Conservation (phyloP, 352 stramenopile species). For the Elongisporangium prolatum region DNA sequence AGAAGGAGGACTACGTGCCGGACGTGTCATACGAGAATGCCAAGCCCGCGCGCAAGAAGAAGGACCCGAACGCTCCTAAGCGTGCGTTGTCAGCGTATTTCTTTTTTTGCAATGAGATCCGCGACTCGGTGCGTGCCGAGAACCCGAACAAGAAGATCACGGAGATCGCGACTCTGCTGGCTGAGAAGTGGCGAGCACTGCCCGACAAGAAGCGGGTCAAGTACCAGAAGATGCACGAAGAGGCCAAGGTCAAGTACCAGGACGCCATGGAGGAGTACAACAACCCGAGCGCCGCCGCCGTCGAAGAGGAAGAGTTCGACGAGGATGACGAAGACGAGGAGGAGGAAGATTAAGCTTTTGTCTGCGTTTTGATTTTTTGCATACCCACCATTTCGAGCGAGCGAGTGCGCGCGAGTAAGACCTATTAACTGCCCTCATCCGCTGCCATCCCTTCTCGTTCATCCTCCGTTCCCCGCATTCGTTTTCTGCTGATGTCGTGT, state of each 20-base stretch:
- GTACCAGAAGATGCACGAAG: constrained; percentile 86
- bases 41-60: constrained; percentile 78
- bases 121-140: constrained; percentile 84
- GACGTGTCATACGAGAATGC: constrained; percentile 74
- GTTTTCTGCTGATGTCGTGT: no score
- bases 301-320: constrained; percentile 36
- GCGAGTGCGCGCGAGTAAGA: no score
- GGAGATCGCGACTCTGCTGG: constrained; percentile 84
- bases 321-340: constrained; percentile 73
- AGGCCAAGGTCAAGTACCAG: constrained; percentile 87
- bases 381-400: no score
- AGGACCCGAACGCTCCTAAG: constrained; percentile 93
- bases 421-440: no score
- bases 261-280: constrained; percentile 91
- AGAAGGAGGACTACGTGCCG: constrained; percentile 88
- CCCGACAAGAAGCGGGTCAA: constrained; percentile 90
- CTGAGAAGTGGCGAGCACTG: constrained; percentile 84
- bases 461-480: no score
- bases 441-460: no score
- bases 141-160: constrained; percentile 95
- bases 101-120: constrained; percentile 94
- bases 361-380: no score
- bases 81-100: constrained; percentile 93
- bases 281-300: constrained; percentile 26
- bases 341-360: constrained; percentile 28